Base-by-base conservation (phyloP, 1,284 basidiomycete species). In the Fomitiporia mediterranea region DNA sequence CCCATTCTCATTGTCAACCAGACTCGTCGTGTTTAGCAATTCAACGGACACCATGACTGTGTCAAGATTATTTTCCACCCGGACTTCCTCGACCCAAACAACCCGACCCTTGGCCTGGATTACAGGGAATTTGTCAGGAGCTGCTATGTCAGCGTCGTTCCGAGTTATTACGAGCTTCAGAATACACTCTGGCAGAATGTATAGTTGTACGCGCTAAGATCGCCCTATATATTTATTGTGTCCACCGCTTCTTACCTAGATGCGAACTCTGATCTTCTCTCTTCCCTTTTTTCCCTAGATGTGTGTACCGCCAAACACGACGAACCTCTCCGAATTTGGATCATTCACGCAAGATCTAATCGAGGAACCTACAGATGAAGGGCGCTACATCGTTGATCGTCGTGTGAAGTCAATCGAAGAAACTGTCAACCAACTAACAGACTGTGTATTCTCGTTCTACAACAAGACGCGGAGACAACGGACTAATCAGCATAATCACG, bases 341-440 rank as follows among this genome's bases (percentile, higher is more conserved):
- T 97, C 94, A 71, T 98, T 97, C 77, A 96, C 98, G 91, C 93
- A 97, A 72, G 96, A 99, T 69, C 80, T 97, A n/a, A 94, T 99
- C 65, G 96, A 99, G 64, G 84, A 81, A 9, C 92, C 91, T 0
- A 77, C 83, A 60, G 88, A 90, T 42, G 89, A 91, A 68, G 92
- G 92, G 1, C 92, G 90, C 72, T 98, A 98, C 76, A 98, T 98
- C 70, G 86, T 98, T 66, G 95, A 98, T 69, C 83, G 96, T 48
- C 84, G 95, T 48, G 82, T 83, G 73, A 86, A 94, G 70, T 91
- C 89, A 25, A 83, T 96, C 55, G 94, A 98, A 65, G 94, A 97
- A 58, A 91, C 92, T 11, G 92, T 97, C 62, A 88, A 82, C 73
- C 80, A 82, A 65, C 79, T 91, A 37, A 74, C 83, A 4, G 79